These are phyloP conservation scores for Gastrolobium bilobum DNA, from an alignment of 306 rosid species.

Conservation along the genomic window DNA sequence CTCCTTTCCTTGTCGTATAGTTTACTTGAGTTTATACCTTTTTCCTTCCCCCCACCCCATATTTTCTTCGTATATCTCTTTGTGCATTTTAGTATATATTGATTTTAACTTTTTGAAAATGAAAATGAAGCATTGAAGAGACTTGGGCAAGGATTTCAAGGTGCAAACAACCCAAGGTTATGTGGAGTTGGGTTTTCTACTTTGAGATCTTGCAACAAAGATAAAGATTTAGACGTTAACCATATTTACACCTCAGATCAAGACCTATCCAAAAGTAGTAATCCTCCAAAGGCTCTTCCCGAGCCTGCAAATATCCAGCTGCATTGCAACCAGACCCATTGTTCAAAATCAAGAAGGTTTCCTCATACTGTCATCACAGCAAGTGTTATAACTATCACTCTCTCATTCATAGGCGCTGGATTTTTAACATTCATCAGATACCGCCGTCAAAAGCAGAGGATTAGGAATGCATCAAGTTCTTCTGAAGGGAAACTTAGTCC, in stretches of 20 bases:
- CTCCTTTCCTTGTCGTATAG: not conserved
- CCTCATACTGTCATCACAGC: slow-evolving; percentile 62
- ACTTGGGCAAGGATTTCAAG: slow-evolving; percentile 74
- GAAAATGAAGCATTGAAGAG: slow-evolving; percentile 68
- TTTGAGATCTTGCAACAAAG: slow-evolving; percentile 64
- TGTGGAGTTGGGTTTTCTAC: slow-evolving; percentile 78
- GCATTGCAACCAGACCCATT: slow-evolving; percentile 63
- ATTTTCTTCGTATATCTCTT: not conserved
- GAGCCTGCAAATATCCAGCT: slow-evolving; percentile 59
- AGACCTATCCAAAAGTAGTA: slow-evolving; percentile 41
- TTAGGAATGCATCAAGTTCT: slow-evolving; percentile 59
- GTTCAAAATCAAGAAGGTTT: slow-evolving; percentile 65
- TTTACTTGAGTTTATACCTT: not conserved
- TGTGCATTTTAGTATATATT: slow-evolving; percentile 40
- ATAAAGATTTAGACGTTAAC: slow-evolving; percentile 43
- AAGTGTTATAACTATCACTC: slow-evolving; percentile 51
- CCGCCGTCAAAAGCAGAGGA: slow-evolving; percentile 81
- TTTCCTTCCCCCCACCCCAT: not conserved
- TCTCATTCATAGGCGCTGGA: slow-evolving; percentile 54
- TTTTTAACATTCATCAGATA: slow-evolving; percentile 60
- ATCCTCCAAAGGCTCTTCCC: slow-evolving; percentile 56
- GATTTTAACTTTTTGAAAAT: slow-evolving; percentile 42
- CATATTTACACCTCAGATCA: slow-evolving; percentile 46
- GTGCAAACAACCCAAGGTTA: slow-evolving; percentile 71
- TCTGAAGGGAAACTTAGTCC: slow-evolving; percentile 73